Evolutionary conservation across 2,329 filamentous ascomycete genomes (phyloP).

Genomic region (Clarireedia hainanense): DNA sequence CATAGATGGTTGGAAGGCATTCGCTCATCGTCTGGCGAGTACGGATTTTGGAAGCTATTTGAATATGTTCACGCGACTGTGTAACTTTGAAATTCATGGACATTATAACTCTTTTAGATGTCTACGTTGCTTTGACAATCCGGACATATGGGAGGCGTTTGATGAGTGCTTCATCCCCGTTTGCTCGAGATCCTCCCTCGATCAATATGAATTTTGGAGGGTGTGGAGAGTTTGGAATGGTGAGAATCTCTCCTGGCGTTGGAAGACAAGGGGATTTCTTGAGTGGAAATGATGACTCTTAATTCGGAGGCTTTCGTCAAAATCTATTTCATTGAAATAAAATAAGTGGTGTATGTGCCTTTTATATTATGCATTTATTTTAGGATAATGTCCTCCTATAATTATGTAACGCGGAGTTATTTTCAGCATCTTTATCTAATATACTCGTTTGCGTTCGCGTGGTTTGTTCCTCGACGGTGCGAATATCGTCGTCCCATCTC

Average conservation of each 20-base stretch:
- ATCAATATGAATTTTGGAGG: not conserved
- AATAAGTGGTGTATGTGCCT: no score
- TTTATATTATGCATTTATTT: not conserved
- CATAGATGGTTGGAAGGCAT: no score
- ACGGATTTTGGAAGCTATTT: no score
- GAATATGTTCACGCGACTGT: no score
- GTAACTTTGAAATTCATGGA: no score
- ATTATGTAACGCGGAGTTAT: no score
- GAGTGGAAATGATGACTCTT: not conserved
- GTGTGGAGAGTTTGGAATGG: not conserved
- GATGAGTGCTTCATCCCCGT: no score
- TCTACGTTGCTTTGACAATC: no score
- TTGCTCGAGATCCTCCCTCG: no score
- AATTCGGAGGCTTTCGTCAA: not conserved
- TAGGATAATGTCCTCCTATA: not conserved
- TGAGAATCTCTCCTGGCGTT: not conserved
- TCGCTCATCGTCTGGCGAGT: no score
- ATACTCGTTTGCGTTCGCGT: not conserved
- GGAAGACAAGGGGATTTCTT: not conserved
- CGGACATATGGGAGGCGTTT: not conserved
- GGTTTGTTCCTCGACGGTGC: not conserved
- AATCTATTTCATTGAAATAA: no score
- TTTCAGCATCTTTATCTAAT: fast-evolving
- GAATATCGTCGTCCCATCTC: not conserved
- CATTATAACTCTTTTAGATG: no score